These are phyloP conservation scores for Rhizoctonia solani DNA, from an alignment of 1,284 basidiomycete species.

Conservation along the genomic window DNA sequence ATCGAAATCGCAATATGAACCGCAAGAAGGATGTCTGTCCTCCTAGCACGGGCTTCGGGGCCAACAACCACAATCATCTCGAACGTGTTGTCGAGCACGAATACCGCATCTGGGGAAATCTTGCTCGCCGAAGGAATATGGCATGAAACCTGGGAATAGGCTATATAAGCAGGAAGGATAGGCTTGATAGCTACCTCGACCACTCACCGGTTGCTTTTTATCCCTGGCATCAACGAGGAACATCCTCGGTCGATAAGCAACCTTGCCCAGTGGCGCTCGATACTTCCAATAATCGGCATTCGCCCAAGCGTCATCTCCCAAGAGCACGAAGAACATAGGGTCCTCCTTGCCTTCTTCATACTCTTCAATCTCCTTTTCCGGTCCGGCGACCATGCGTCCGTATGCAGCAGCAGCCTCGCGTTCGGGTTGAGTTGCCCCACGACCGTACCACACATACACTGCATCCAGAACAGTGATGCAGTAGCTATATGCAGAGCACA, in stretches of 20 bases:
- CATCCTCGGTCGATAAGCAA: slow-evolving; percentile 23
- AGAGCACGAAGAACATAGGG: slow-evolving; percentile 81
- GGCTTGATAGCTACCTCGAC: slow-evolving; percentile 1
- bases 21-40: slow-evolving; percentile 63
- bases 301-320: slow-evolving; percentile 72
- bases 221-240: slow-evolving; percentile 52
- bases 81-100: slow-evolving; percentile 71
- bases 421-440: slow-evolving; percentile 63
- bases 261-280: slow-evolving; percentile 58
- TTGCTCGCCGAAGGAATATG: slow-evolving; percentile 33
- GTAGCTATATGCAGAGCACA: slow-evolving; percentile 80
- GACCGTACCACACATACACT: slow-evolving; percentile 77
- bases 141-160: not conserved
- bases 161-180: not conserved
- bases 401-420: slow-evolving; percentile 64
- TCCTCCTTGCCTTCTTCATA: slow-evolving; percentile 62
- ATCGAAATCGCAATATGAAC: slow-evolving; percentile 55
- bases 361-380: slow-evolving; percentile 53
- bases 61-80: slow-evolving; percentile 80
- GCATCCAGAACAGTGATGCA: slow-evolving; percentile 69
- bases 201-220: slow-evolving; percentile 49
- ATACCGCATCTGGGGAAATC: slow-evolving; percentile 51
- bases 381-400: slow-evolving; percentile 53
- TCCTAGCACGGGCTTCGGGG: slow-evolving; percentile 59
- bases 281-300: slow-evolving; percentile 79